Percentiles rank a stretch among this genome's conserved stretches.
Evolutionary conservation across 2,329 filamentous ascomycete species (phyloP).

Genomic region (Nemania abortiva): DNA sequence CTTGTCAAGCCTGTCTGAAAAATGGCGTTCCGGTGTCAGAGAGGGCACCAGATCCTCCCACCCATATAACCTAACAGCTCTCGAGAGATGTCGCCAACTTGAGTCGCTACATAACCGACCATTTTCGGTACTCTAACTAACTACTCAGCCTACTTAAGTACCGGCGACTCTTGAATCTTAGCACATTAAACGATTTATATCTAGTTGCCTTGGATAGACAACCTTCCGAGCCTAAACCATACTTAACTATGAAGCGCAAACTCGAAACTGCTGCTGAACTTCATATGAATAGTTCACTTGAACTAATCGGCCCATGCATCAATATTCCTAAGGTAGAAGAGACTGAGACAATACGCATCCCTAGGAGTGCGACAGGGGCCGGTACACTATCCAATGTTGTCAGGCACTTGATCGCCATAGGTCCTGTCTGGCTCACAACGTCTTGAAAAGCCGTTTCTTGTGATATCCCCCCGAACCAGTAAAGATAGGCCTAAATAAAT

Average conservation of each 20-base stretch:
- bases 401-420: too few relatives aligned
- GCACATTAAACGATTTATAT: neutral
- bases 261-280: neutral
- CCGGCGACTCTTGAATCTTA: neutral
- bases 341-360: neutral
- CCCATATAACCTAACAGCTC: neutral
- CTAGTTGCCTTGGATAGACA: neutral
- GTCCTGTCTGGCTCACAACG: neutral
- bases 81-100: neutral
- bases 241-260: neutral
- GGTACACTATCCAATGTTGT: neutral
- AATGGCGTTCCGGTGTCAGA: slow-evolving; percentile 35
- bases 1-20: slow-evolving; percentile 49
- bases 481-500: neutral
- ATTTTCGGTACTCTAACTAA: neutral
- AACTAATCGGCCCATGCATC: neutral
- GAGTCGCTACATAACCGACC: neutral
- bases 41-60: slow-evolving; percentile 4
- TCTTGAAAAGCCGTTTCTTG: neutral
- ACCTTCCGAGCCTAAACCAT: neutral
- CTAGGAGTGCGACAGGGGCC: neutral
- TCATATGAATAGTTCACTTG: neutral
- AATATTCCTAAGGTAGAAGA: neutral
- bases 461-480: neutral
- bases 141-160: neutral